A percentile compares a stretch with the other conserved stretches of the same genome.
Conservation (phyloP, 345 rosid species). For the sweet orange (Citrus sinensis) region DNA sequence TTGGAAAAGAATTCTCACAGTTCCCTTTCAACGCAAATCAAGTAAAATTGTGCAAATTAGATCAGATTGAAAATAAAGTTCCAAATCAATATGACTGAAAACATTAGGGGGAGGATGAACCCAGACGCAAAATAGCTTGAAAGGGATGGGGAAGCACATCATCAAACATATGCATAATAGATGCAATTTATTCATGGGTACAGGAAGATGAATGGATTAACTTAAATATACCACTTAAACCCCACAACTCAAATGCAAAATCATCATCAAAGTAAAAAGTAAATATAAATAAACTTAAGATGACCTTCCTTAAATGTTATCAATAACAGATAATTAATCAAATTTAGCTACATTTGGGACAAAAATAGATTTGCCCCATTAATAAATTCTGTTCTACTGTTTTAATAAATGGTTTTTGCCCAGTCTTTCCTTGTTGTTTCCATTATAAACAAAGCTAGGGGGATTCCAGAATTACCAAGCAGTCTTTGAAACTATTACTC, state of each 20-base stretch:
- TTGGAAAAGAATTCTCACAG: slow-evolving; percentile 83
- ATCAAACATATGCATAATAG: neutral
- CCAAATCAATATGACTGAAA: neutral
- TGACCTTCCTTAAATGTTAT: neutral
- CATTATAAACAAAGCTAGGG: neutral
- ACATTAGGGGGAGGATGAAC: neutral
- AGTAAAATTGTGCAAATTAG: slow-evolving; percentile 6
- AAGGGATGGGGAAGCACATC: neutral
- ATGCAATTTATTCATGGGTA: neutral
- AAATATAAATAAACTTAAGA: neutral
- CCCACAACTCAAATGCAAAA: neutral
- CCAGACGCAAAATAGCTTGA: neutral
- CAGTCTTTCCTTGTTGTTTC: neutral
- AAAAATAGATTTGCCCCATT: neutral
- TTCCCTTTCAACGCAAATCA: slow-evolving; percentile 51
- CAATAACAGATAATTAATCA: neutral
- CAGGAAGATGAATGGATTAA: neutral
- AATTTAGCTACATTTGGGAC: neutral
- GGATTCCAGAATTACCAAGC: neutral
- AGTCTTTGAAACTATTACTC: neutral
- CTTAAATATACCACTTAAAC: neutral
- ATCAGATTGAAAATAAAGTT: neutral
- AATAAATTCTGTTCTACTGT: neutral
- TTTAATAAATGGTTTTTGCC: neutral
- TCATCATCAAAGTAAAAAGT: neutral